phyloP scores from a whole-genome alignment of 768 basidiomycete genomes.

The Psilocybe azurescens region DNA sequence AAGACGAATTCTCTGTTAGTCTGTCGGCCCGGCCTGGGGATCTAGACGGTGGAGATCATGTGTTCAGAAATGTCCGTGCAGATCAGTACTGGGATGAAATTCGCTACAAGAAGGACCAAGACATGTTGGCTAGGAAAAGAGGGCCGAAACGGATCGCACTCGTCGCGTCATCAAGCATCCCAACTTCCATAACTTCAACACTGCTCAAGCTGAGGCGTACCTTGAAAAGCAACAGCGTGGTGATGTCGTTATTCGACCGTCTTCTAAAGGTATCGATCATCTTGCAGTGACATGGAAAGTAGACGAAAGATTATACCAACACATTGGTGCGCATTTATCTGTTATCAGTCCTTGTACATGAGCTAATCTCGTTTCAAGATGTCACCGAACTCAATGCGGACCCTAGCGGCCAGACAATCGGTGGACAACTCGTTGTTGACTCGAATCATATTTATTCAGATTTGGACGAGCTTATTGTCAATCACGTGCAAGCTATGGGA shows the following conservation, averaged over 20 bases:
- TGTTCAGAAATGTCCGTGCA: constrained; percentile 60
- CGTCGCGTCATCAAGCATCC: constrained; percentile 96
- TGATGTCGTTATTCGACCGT: constrained; percentile 95
- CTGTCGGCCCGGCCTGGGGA: constrained; percentile 75
- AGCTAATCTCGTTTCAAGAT: constrained; percentile 48
- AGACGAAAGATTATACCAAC: constrained; percentile 93
- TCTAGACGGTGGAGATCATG: constrained; percentile 63
- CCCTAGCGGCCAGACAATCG: constrained; percentile 67
- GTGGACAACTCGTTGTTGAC: constrained; percentile 74
- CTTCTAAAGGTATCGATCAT: constrained; percentile 92
- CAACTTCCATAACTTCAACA: constrained; percentile 96
- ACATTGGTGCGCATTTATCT: constrained; percentile 71
- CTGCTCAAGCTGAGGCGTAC: constrained; percentile 86
- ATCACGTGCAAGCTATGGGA: constrained; percentile 94
- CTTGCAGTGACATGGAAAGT: constrained; percentile 99
- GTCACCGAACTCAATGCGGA: constrained; percentile 84
- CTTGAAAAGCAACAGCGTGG: constrained; percentile 91
- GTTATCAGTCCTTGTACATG: neutral
- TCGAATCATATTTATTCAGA: constrained; percentile 85
- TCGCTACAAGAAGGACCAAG: constrained; percentile 70
- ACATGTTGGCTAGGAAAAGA: constrained; percentile 83
- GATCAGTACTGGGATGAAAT: constrained; percentile 69
- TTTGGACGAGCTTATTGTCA: constrained; percentile 96
- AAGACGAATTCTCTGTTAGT: constrained; percentile 71
- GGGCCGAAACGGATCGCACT: constrained; percentile 78